Conservation (phyloP, 495 filamentous ascomycete genomes). For the Articulospora tetracladia region DNA sequence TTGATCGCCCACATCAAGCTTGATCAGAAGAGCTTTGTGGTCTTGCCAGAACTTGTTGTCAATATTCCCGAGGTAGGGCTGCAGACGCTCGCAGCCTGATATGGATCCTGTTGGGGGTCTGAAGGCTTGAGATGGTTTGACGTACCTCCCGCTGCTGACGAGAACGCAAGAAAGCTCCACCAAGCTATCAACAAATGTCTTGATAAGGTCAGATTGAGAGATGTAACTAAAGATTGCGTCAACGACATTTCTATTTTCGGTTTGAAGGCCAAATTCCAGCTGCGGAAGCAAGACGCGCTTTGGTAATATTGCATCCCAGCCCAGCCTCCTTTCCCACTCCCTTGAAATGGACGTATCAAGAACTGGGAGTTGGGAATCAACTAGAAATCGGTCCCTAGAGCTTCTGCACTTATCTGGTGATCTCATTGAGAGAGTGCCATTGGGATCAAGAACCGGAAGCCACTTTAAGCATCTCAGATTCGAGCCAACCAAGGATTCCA, state of each 20-base stretch:
- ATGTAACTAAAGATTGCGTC: slow-evolving; percentile 26
- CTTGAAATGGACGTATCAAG: slow-evolving; percentile 15
- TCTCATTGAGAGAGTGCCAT: slow-evolving; percentile 12
- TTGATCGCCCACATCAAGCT: slow-evolving; percentile 20
- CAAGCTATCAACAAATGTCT: slow-evolving; percentile 15
- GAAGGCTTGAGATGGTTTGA: slow-evolving; percentile 15
- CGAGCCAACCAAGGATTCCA: not conserved
- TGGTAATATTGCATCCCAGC: slow-evolving; percentile 26
- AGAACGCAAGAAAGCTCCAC: slow-evolving; percentile 21
- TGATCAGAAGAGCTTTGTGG: slow-evolving; percentile 20
- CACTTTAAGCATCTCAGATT: slow-evolving; percentile 20
- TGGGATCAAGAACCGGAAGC: slow-evolving; percentile 26
- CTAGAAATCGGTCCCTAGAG: slow-evolving; percentile 19
- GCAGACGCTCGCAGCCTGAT: slow-evolving; percentile 10
- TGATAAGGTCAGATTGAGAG: not conserved
- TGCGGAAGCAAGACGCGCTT: slow-evolving; percentile 23
- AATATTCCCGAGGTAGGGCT: slow-evolving; percentile 24
- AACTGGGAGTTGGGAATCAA: slow-evolving; percentile 24
- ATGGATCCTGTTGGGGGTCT: not conserved
- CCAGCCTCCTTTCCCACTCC: slow-evolving; percentile 29
- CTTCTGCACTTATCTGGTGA: slow-evolving; percentile 24
- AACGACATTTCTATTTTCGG: slow-evolving; percentile 18
- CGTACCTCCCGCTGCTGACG: slow-evolving; percentile 9
- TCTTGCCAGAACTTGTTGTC: slow-evolving; percentile 22
- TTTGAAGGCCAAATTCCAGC: slow-evolving; percentile 19